Percentiles rank a stretch among this genome's conserved stretches.
Conservation (phyloP, 73 alveolate species). For the Blepharisma japonicum region DNA sequence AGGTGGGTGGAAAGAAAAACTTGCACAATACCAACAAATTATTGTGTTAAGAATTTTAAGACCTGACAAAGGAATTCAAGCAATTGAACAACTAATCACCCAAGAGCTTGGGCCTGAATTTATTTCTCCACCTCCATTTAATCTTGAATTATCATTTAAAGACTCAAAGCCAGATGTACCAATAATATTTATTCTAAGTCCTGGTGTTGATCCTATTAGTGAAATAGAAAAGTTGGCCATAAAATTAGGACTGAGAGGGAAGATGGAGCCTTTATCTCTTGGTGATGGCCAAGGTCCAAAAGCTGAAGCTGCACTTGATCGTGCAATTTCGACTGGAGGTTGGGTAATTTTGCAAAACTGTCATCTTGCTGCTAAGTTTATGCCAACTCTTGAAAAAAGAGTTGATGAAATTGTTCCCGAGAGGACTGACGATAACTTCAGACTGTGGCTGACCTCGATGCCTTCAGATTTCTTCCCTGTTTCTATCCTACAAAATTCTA, state of each 20-base stretch:
- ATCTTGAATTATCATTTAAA: conserved; percentile 88
- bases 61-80: conserved; percentile 47
- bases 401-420: conserved; percentile 93
- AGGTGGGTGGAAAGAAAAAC: conserved; percentile 33
- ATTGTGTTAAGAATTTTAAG: conserved; percentile 42
- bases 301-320: conserved; percentile 94
- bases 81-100: conserved; percentile 50
- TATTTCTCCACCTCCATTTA: conserved; percentile 98
- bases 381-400: conserved; percentile 97
- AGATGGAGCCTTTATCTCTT: conserved; percentile 80
- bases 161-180: conserved; percentile 96
- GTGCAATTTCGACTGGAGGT: conserved; percentile 88
- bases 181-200: conserved; percentile 97
- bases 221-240: conserved; percentile 87
- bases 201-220: conserved; percentile 99
- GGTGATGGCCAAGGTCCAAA: conserved; percentile 97
- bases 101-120: conserved; percentile 91
- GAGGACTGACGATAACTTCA: conserved; percentile 96
- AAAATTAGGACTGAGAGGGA: conserved; percentile 65
- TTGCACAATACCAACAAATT: conserved; percentile 35
- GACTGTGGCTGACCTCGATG: conserved; percentile 98
- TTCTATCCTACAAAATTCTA: conserved; percentile 96
- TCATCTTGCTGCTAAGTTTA: conserved; percentile 98
- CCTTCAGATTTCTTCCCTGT: conserved; percentile 99
- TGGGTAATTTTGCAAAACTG: conserved; percentile 99